Evolutionary conservation across 208 protist species (phyloP).

Genomic region (Crithidia mellificae): DNA sequence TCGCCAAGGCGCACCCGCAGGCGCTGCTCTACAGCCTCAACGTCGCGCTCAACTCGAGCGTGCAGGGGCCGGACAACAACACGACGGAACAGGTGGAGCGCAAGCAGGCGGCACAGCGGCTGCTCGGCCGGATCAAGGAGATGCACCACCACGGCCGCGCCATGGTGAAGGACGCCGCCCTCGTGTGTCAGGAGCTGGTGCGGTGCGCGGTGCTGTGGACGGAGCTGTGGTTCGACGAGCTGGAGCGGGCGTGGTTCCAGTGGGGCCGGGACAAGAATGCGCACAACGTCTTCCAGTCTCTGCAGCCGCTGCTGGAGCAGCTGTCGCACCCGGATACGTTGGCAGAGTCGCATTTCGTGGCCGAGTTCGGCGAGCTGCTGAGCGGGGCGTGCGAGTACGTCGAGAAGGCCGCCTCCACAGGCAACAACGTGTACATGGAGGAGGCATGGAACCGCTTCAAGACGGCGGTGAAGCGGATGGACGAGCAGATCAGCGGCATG

Average conservation of each 20-base stretch:
- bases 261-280: conserved; percentile 96
- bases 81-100: conserved; percentile 61
- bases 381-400: conserved; percentile 77
- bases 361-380: conserved; percentile 76
- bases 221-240: conserved; percentile 93
- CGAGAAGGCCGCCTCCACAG: conserved; percentile 67
- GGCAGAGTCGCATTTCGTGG: conserved; percentile 95
- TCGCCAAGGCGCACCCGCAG: conserved; percentile 98
- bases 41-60: conserved; percentile 92
- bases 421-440: conserved; percentile 90
- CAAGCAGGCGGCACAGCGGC: conserved; percentile 72
- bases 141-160: conserved; percentile 81
- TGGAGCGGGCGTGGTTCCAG: conserved; percentile 95
- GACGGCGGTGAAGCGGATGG: conserved; percentile 94
- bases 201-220: conserved; percentile 98
- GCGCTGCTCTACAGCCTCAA: conserved; percentile 99
- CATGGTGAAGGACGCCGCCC: conserved; percentile 94
- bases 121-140: conserved; percentile 76
- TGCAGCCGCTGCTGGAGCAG: conserved; percentile 95
- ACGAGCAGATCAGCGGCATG: conserved; percentile 96
- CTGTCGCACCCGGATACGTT: conserved; percentile 93
- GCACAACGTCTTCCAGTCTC: conserved; percentile 88
- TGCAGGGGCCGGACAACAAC: conserved; percentile 30
- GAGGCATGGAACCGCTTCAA: conserved; percentile 97
- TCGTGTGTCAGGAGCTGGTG: conserved; percentile 98